phyloP scores from a whole-genome alignment of 306 rosid species.

The Leucaena leucocephala region DNA sequence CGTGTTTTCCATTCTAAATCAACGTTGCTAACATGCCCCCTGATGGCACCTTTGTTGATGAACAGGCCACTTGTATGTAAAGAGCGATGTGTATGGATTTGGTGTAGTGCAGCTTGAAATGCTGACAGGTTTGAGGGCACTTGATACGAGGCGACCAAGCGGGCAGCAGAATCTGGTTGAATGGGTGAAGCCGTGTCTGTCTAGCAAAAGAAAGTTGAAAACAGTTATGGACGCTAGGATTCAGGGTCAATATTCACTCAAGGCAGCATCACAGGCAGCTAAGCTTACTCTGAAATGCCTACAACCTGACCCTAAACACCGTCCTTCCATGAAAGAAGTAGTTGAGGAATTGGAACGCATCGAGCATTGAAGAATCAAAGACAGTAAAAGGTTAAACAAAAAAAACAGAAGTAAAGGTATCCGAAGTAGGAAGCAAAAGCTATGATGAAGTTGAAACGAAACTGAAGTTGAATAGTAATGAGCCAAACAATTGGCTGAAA shows the following conservation, averaged over 20 bases:
- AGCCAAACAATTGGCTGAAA: not conserved
- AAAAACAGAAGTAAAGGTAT: conserved; percentile 34
- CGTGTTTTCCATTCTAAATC: not conserved
- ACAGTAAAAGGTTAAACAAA: conserved; percentile 28
- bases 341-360: conserved; percentile 62
- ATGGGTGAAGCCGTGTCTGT: conserved; percentile 69
- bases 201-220: conserved; percentile 49
- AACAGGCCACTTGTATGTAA: conserved; percentile 88
- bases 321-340: conserved; percentile 85
- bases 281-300: conserved; percentile 66
- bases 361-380: conserved; percentile 49
- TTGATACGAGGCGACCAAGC: conserved; percentile 49
- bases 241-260: conserved; percentile 70
- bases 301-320: conserved; percentile 54
- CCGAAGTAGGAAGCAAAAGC: not conserved
- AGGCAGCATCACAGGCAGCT: conserved; percentile 57
- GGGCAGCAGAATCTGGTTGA: conserved; percentile 66
- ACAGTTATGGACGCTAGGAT: conserved; percentile 57
- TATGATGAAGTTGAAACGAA: not conserved
- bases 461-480: not conserved
- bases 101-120: conserved; percentile 90
- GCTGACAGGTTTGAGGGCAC: conserved; percentile 70
- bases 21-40: conserved; percentile 24
- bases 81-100: conserved; percentile 90
- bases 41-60: conserved; percentile 4